Percentiles rank a stretch among this genome's conserved stretches.
phyloP scores from a whole-genome alignment of 495 filamentous ascomycete genomes.

The Penicillium argentinense region DNA sequence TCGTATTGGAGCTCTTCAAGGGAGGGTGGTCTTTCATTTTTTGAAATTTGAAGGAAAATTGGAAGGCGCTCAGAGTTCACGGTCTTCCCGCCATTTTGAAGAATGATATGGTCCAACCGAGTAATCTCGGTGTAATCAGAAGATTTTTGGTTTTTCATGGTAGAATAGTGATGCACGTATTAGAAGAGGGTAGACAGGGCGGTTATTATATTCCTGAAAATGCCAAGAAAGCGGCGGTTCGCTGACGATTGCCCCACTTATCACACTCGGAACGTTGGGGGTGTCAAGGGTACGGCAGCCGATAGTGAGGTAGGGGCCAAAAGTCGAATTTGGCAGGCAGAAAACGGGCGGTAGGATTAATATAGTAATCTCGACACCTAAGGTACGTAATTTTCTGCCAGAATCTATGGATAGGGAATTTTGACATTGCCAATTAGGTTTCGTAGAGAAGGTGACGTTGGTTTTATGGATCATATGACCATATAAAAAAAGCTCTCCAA shows the following conservation, averaged over 20 bases:
- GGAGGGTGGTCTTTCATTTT: constrained; percentile 1
- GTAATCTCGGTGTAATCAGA: constrained; percentile 1
- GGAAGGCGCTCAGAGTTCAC: constrained; percentile 13
- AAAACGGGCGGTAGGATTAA: too few species aligned
- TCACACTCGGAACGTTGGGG: background rate
- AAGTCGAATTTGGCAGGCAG: too few species aligned
- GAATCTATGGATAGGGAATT: too few species aligned
- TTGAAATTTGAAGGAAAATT: constrained; percentile 7
- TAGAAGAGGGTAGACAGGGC: background rate
- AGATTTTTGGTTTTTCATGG: background rate
- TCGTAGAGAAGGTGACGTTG: too few species aligned
- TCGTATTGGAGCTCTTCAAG: constrained; percentile 7
- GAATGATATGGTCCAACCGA: constrained; percentile 11
- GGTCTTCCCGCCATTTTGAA: constrained; percentile 8
- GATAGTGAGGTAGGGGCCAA: too few species aligned
- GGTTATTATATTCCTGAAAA: background rate
- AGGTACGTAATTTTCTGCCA: too few species aligned
- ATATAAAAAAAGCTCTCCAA: too few species aligned
- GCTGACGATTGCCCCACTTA: constrained; percentile 1
- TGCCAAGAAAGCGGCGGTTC: background rate
- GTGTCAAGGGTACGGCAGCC: too few species aligned
- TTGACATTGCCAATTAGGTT: too few species aligned
- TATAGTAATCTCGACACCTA: too few species aligned
- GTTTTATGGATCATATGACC: too few species aligned
- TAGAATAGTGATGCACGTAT: background rate